These are phyloP conservation scores for Piper longum DNA, from an alignment of 164 flowering plant genomes.

Conservation along the genomic window DNA sequence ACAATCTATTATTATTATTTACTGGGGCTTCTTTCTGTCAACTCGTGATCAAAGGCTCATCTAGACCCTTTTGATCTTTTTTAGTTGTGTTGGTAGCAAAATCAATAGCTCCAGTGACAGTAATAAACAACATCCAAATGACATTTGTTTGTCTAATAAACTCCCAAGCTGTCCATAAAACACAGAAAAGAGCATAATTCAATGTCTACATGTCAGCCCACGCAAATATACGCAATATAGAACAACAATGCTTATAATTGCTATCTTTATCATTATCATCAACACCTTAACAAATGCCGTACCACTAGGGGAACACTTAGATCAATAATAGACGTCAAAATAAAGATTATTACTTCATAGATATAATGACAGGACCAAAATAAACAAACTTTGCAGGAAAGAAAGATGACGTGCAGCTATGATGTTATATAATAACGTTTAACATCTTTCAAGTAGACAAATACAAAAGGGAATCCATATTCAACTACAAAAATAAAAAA, in stretches of 20 bases:
- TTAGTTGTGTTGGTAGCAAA: slow-evolving; percentile 12
- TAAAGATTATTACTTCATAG: too few relatives aligned
- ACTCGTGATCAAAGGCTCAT: slow-evolving; percentile 12
- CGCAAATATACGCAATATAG: not conserved
- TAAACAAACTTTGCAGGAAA: too few relatives aligned
- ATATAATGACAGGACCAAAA: too few relatives aligned
- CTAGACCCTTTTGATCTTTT: slow-evolving; percentile 12
- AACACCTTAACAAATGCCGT: too few relatives aligned
- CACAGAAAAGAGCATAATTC: not conserved
- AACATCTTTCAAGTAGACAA: too few relatives aligned
- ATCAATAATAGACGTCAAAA: too few relatives aligned
- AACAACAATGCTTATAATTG: too few relatives aligned
- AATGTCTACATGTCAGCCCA: not conserved
- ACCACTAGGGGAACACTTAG: too few relatives aligned
- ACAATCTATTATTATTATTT: slow-evolving; percentile 5
- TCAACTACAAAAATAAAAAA: not conserved
- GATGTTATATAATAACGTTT: too few relatives aligned
- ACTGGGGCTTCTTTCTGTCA: slow-evolving; percentile 8
- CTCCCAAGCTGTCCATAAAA: slow-evolving; percentile 34
- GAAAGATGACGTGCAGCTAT: too few relatives aligned
- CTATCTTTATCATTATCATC: too few relatives aligned
- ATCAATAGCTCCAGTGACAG: slow-evolving; percentile 46
- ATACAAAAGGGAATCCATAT: too few relatives aligned
- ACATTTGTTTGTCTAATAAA: slow-evolving; percentile 81
- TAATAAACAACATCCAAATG: slow-evolving; percentile 80